phyloP scores from a whole-genome alignment of 148 eudicot genomes.

The Cornus florida region DNA sequence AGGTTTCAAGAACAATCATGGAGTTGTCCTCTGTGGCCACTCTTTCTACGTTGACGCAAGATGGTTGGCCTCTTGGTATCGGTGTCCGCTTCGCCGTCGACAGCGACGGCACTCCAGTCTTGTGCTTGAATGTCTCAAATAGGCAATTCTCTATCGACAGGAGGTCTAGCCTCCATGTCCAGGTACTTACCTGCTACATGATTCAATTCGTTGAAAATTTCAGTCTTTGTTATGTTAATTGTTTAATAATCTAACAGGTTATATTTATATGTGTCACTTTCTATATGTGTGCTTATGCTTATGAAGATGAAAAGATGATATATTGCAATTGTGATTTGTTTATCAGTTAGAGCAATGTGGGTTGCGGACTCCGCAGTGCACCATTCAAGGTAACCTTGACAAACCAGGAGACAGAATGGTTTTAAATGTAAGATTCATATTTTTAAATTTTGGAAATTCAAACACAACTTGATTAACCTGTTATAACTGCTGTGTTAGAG shows the following conservation, averaged over 20 bases:
- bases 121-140: constrained; percentile 44
- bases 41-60: constrained; percentile 56
- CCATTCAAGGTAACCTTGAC: constrained; percentile 81
- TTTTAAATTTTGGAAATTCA: neutral
- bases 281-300: neutral
- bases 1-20: constrained; percentile 86
- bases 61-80: constrained; percentile 69
- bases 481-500: neutral
- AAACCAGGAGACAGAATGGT: constrained; percentile 55
- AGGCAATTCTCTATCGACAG: constrained; percentile 31
- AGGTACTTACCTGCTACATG: constrained; percentile 34
- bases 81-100: constrained; percentile 81
- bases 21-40: constrained; percentile 70
- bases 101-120: constrained; percentile 54
- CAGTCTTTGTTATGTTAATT: neutral
- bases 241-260: neutral
- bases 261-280: neutral
- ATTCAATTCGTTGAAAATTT: neutral
- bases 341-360: constrained; percentile 76
- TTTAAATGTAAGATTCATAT: constrained; percentile 45
- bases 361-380: constrained; percentile 86
- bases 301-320: neutral
- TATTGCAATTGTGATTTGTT: constrained; percentile 4
- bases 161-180: constrained; percentile 73
- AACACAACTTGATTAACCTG: neutral